Percentiles rank a stretch among this genome's conserved stretches.
phyloP scores from a whole-genome alignment of 441 rosid species.

The Capsella rubella region DNA sequence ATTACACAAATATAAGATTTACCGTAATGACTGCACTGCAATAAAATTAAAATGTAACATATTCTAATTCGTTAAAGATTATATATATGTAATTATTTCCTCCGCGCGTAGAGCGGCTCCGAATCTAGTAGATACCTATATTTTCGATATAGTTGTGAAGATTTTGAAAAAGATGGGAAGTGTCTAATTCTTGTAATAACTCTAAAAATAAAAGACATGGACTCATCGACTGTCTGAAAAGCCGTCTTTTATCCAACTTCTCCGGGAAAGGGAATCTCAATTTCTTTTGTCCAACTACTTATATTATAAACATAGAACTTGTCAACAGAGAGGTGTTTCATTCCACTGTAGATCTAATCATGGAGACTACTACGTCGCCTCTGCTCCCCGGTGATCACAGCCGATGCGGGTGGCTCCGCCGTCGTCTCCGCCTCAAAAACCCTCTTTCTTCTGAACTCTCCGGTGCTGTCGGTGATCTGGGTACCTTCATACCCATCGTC shows the following conservation, averaged over 20 bases:
- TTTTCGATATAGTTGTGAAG: too few relatives aligned
- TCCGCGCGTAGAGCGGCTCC: too few relatives aligned
- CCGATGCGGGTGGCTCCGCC: slow-evolving; percentile 55
- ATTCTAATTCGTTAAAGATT: too few relatives aligned
- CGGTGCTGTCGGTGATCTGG: slow-evolving; percentile 92
- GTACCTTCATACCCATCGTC: slow-evolving; percentile 90
- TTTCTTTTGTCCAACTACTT: neutral
- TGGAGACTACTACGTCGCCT: slow-evolving; percentile 43
- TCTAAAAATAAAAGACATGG: too few relatives aligned
- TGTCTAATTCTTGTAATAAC: too few relatives aligned
- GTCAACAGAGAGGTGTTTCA: neutral
- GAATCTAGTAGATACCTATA: too few relatives aligned
- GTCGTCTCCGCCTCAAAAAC: slow-evolving; percentile 53
- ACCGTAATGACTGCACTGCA: too few relatives aligned
- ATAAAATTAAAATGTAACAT: too few relatives aligned
- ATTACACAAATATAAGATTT: too few relatives aligned
- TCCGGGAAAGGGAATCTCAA: neutral
- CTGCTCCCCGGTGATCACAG: slow-evolving; percentile 41
- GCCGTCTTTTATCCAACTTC: slow-evolving; percentile 46
- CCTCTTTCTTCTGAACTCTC: slow-evolving; percentile 70
- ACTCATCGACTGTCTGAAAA: slow-evolving; percentile 34
- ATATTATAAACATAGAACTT: neutral
- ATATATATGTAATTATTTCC: too few relatives aligned
- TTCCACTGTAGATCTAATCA: slow-evolving; percentile 21
- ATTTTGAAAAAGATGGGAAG: too few relatives aligned